Percentiles rank a stretch among this genome's conserved stretches.
These are phyloP conservation scores for Aspergillus phoenicis DNA, from an alignment of 2,329 filamentous ascomycete genomes.

Conservation along the genomic window DNA sequence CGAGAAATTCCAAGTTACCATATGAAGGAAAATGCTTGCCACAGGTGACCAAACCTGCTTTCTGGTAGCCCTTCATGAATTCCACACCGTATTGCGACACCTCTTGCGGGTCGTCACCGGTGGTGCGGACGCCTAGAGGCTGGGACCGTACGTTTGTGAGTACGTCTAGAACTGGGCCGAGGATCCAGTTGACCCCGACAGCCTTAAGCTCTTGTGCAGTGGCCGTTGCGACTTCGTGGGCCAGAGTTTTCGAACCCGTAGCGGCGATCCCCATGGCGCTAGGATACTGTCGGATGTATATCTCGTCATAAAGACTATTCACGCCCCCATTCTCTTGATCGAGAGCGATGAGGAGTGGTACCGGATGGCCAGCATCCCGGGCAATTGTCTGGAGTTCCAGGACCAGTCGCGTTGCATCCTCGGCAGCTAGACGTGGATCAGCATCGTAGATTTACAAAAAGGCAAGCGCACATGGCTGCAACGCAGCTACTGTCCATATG, in stretches of 20 bases:
- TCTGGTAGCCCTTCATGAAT: conserved; percentile 88
- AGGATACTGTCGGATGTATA: conserved; percentile 93
- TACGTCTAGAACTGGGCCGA: conserved; percentile 91
- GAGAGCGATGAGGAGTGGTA: conserved; percentile 84
- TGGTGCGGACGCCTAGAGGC: conserved; percentile 83
- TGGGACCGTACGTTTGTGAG: conserved; percentile 91
- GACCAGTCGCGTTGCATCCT: conserved; percentile 84
- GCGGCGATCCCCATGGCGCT: conserved; percentile 97
- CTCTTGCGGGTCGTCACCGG: conserved; percentile 91
- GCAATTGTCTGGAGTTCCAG: conserved; percentile 92
- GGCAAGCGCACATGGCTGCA: not conserved
- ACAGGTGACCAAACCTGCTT: conserved; percentile 84
- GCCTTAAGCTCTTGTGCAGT: conserved; percentile 90
- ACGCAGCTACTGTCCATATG: conserved; percentile 4
- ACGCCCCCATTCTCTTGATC: conserved; percentile 98
- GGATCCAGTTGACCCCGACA: conserved; percentile 92
- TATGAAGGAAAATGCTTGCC: conserved; percentile 98
- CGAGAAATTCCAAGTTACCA: conserved; percentile 90
- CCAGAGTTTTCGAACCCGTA: conserved; percentile 79
- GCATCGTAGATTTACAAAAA: conserved; percentile 9
- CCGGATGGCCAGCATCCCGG: conserved; percentile 83
- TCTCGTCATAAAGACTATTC: conserved; percentile 94
- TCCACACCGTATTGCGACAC: conserved; percentile 90
- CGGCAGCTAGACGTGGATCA: conserved; percentile 67
- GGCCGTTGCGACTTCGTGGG: conserved; percentile 87